Evolutionary conservation across 352 stramenopile species (phyloP), one percentile per base, ranked within the genome.

Genomic region (Phytophthora boehmeriae): DNA sequence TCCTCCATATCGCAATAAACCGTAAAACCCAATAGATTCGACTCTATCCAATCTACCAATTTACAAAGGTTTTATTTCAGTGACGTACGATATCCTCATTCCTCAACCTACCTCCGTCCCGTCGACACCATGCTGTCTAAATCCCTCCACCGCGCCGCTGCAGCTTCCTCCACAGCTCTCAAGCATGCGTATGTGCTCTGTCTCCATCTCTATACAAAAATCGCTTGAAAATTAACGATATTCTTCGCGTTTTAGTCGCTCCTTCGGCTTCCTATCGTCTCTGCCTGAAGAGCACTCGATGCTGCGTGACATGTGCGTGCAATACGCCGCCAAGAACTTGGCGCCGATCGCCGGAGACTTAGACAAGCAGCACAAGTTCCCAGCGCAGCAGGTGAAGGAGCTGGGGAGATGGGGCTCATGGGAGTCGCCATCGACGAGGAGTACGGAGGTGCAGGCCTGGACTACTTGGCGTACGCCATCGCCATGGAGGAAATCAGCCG

Each of bases 401-500:
- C 62, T 97, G 58, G 89, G 89, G 95, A 98, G 59, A 95, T 98
- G 65, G 96, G 96, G 2, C 71, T 99, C 19, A 98, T 99, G 94
- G 97, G 97, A 23, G 93, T 99, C 36, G 95, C 95, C 44, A 86
- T 98, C 20, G 62, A 81, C 32, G 80, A 92, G 25, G 68, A 97
- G 32, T 92, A 96, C 59, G 92, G 92, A 36, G 97, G 97, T 20
- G 89, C 88, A 5, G 97, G 91, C 9, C 83, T 99, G 43, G 96
- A 99, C 76, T 97, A 97, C 61, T 64, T 99, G 23, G 92, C 92
- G 8, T 99, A 99, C 73, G 92, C 96, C 19, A 98, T 99, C 75
- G 96, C 96, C 14, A 98, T 99, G 87, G 97, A 99, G 68, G 96
- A 99, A 78, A 98, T 99, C 63, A 97, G 84, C 57, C 91, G 97